Base-by-base conservation (phyloP, 2,329 filamentous ascomycete species). In the Trichophyton verrucosum region DNA sequence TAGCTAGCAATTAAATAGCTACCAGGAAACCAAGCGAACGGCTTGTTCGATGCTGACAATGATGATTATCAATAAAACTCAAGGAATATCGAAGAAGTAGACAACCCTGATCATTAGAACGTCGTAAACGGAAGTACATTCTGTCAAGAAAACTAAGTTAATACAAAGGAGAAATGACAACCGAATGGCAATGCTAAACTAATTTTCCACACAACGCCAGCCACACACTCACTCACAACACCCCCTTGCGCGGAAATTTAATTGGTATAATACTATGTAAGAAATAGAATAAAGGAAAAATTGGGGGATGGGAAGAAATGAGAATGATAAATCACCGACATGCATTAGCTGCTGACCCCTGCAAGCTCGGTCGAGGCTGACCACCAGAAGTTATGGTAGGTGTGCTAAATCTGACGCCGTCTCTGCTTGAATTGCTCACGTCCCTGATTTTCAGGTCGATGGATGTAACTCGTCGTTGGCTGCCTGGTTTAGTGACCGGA, bases 401-500 rank as follows among this genome's bases (percentile, higher is more conserved):
- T 30, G 68, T 67, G 61, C 73, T 76, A 53, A 75, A 68, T 61
- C 75, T 71, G 13, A 58, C 56, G 49, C 70, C 72, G 64, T 75
- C 74, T 60, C 73, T 67, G 47, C 69, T 69, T n/a, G 68, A 71
- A 60, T 72, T 68, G 59, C 70, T 74, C 64, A 70, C 68, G 63
- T 75, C 74, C 60, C 72, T 69, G 57, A 73, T 69, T 60, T 73
- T 72, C 4, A 73, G 66, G 17, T 77, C 76, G 9, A 74, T 74
- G 53, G 77, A 69, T 3, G 75, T 78, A 4, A 73, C 74, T 40
- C 76, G 72, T 44, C 76, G 69, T 46, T 71, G 70, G 55, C 70
- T 73, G 3, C 73, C 77, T 44, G 72, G 72, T 69, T 86, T 87
- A 66, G 80, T 77, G 30, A 86, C 78, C 1, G 83, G 80, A 17